Evolutionary conservation across 2,329 filamentous ascomycete genomes (phyloP).

Genomic region (Ophiosphaerella herpotricha): DNA sequence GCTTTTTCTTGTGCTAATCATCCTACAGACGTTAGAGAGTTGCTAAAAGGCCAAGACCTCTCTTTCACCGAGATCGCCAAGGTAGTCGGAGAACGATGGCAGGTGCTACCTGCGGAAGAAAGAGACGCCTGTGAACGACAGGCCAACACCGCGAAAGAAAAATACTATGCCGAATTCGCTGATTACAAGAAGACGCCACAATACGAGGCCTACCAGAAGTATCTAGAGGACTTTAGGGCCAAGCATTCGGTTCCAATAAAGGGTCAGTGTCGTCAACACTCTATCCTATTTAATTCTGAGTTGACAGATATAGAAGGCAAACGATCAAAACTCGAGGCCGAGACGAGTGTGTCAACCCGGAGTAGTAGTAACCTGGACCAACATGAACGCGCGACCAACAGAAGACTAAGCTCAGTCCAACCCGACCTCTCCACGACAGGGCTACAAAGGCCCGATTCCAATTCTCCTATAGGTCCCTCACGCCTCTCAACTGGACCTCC

Average conservation of each 20-base stretch:
- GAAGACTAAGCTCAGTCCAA: slow-evolving; percentile 36
- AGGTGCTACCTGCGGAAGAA: slow-evolving; percentile 67
- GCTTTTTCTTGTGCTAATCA: slow-evolving; percentile 19
- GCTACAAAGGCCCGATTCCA: slow-evolving; percentile 31
- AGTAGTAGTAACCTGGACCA: slow-evolving; percentile 39
- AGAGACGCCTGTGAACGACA: slow-evolving; percentile 75
- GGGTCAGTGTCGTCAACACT: slow-evolving; percentile 28
- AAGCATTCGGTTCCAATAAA: slow-evolving; percentile 59
- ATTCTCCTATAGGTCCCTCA: slow-evolving; percentile 30
- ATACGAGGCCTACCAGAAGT: slow-evolving; percentile 70
- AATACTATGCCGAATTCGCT: slow-evolving; percentile 71
- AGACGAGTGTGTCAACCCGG: slow-evolving; percentile 38
- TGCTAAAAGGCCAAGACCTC: slow-evolving; percentile 74
- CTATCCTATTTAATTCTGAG: slow-evolving; percentile 6
- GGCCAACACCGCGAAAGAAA: slow-evolving; percentile 74
- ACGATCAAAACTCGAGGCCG: slow-evolving; percentile 50
- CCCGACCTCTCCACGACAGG: slow-evolving; percentile 19
- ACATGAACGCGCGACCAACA: slow-evolving; percentile 27
- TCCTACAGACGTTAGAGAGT: slow-evolving; percentile 71
- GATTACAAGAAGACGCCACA: slow-evolving; percentile 78
- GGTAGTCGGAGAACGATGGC: slow-evolving; percentile 81
- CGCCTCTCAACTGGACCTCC: slow-evolving; percentile 31
- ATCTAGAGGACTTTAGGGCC: slow-evolving; percentile 77
- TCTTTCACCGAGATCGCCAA: slow-evolving; percentile 86
- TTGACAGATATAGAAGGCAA: slow-evolving; percentile 47